Evolutionary conservation across 306 rosid genomes (phyloP).

Genomic region (Inga oerstediana): DNA sequence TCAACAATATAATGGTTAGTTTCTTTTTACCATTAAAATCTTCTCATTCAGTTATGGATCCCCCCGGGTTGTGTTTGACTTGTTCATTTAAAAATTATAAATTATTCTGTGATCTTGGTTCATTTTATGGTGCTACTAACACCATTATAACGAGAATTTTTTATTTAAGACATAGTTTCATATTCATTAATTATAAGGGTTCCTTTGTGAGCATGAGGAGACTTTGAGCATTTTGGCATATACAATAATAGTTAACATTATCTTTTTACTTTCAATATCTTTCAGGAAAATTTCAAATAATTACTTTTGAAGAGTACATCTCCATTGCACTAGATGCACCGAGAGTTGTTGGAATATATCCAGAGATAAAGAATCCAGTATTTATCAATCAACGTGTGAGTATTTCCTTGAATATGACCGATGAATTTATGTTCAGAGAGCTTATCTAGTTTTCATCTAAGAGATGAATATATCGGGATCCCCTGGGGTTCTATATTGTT

Average conservation of each 20-base stretch:
- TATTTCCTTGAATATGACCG: constrained; percentile 34
- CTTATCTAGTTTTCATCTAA: not conserved
- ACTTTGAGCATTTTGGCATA: not conserved
- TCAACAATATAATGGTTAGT: constrained; percentile 81
- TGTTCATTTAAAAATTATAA: constrained; percentile 1
- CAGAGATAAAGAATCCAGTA: constrained; percentile 90
- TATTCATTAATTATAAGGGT: not conserved
- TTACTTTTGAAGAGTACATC: constrained; percentile 91
- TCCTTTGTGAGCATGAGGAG: not conserved
- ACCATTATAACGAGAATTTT: not conserved
- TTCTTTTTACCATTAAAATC: not conserved
- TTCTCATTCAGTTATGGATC: not conserved
- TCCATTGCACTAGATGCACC: constrained; percentile 78
- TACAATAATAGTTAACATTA: constrained; percentile 13
- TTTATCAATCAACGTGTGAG: constrained; percentile 84
- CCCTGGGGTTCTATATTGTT: not conserved
- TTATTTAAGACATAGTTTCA: not conserved
- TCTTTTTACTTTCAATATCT: constrained; percentile 31
- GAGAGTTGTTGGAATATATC: constrained; percentile 96
- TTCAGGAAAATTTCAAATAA: constrained; percentile 75
- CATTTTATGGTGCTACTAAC: not conserved
- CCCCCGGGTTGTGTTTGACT: not conserved
- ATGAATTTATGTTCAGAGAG: constrained; percentile 16
- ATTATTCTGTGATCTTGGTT: not conserved
- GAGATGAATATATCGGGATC: constrained; percentile 9